Conservation (phyloP, 768 basidiomycete genomes). For the Gymnopilus junonius region DNA sequence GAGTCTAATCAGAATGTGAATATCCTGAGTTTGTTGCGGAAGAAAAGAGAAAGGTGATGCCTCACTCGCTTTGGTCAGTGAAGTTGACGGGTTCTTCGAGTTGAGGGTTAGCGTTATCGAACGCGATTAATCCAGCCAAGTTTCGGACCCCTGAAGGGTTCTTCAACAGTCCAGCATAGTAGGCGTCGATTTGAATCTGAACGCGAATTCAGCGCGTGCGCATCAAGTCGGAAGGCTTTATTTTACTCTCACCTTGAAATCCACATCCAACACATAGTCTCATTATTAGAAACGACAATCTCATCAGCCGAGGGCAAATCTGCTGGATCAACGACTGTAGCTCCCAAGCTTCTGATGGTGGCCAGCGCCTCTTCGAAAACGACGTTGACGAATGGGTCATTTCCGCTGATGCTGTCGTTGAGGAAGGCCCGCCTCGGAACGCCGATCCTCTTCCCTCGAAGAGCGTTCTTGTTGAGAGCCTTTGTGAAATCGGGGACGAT, state of each 20-base stretch:
- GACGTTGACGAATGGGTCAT: conserved; percentile 26
- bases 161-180: conserved; percentile 46
- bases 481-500: conserved; percentile 57
- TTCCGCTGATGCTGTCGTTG: conserved; percentile 27
- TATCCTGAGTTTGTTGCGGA: neutral
- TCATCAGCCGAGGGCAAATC: conserved; percentile 60
- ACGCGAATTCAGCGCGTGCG: neutral
- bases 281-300: conserved; percentile 49
- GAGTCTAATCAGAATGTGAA: conserved; percentile 29
- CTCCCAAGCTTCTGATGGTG: conserved; percentile 43
- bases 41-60: neutral
- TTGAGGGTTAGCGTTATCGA: conserved; percentile 54
- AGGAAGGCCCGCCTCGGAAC: conserved; percentile 46
- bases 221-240: no score
- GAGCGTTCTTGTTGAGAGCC: conserved; percentile 49
- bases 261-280: conserved; percentile 54
- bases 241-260: conserved; percentile 60
- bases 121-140: conserved; percentile 60
- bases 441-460: conserved; percentile 56
- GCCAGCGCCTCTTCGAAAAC: conserved; percentile 44
- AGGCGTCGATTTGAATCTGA: conserved; percentile 56
- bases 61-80: conserved; percentile 39
- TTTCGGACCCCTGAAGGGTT: conserved; percentile 59
- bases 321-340: conserved; percentile 63
- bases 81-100: conserved; percentile 49